Base-by-base conservation (phyloP, 1,139 yeast species). In the Arxiozyma bovina region DNA sequence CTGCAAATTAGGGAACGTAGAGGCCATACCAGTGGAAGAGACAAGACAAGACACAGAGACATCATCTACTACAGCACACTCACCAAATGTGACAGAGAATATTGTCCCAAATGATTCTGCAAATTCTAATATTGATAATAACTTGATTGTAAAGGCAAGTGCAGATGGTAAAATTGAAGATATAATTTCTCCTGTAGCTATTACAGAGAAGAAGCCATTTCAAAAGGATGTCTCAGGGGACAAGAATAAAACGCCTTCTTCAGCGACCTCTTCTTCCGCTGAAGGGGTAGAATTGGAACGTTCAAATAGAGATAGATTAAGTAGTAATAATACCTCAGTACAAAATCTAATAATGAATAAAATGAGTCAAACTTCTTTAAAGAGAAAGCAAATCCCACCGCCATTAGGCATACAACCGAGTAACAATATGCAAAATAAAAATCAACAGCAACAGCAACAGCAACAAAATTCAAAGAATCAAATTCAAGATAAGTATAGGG, bases 371-470 rank as follows among this genome's bases (percentile, higher is more conserved):
- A 51, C 50, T 20, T 56, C 59, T 9, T 50, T 57, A 30, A 52
- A 55, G 25, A 49, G 59, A 48, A 49, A 50, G 11, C 55, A 48
- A 22, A 52, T 57, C 2, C 59, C 59, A 41, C 58, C 59, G 30
- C 59, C 59, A 2, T 47, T 57, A n/a, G 53, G 50, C 15, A 30
- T 27, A 18, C 48, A 38, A 11, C 23, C 50, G 23, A 27, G n/a
- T 22, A 27, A 34, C 27, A 50, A 23, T 4, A 18, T 30, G 17
- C 46, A 30, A 30, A 34, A 25, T 8, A 34, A 11, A 22, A 42
- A 22, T 27, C 51, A 23, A 15, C 40, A 17, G 21, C 30, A 45
- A 42, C 43, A 23, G 6, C 51, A 23, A 15, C 40, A 17, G 22
- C 46, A 44, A 25, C 22, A 6, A 12, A 22, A 9, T 9, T 41